Conservation (phyloP, 139 green algal species). For the Chlorella sp. region DNA sequence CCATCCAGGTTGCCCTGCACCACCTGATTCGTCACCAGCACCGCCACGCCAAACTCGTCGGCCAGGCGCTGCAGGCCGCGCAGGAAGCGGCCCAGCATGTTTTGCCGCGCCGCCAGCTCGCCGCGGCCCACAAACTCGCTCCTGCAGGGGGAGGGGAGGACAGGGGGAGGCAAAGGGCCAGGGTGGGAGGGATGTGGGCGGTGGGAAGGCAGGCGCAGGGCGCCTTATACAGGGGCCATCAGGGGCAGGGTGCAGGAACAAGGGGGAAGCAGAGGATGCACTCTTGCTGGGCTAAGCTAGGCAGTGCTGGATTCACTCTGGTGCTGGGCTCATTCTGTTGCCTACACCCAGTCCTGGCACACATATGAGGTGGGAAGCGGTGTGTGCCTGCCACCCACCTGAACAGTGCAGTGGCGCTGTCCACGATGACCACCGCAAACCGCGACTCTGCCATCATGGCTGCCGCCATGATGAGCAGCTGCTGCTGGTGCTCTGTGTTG, state of each 20-base stretch:
- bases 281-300: background rate
- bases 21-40: slow-evolving; percentile 97
- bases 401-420: slow-evolving; percentile 96
- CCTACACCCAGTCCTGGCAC: background rate
- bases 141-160: background rate
- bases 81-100: slow-evolving; percentile 90
- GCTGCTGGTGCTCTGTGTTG: slow-evolving; percentile 98
- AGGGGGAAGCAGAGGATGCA: background rate
- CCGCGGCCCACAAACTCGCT: slow-evolving; percentile 91
- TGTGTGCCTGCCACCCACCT: slow-evolving; percentile 21
- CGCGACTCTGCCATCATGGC: slow-evolving; percentile 93
- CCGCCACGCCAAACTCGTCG: slow-evolving; percentile 96
- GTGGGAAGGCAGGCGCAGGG: background rate
- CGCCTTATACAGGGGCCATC: background rate
- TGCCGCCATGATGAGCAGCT: slow-evolving; percentile 89
- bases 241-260: background rate
- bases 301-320: background rate
- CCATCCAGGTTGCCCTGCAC: slow-evolving; percentile 95
- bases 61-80: slow-evolving; percentile 88
- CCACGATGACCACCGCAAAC: slow-evolving; percentile 96
- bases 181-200: background rate
- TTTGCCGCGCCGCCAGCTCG: slow-evolving; percentile 90
- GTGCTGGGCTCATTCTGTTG: background rate
- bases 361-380: too few species aligned
- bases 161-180: background rate